Evolutionary conservation across 176 grass and related monocot species (phyloP).

Genomic region (Triticum urartu): DNA sequence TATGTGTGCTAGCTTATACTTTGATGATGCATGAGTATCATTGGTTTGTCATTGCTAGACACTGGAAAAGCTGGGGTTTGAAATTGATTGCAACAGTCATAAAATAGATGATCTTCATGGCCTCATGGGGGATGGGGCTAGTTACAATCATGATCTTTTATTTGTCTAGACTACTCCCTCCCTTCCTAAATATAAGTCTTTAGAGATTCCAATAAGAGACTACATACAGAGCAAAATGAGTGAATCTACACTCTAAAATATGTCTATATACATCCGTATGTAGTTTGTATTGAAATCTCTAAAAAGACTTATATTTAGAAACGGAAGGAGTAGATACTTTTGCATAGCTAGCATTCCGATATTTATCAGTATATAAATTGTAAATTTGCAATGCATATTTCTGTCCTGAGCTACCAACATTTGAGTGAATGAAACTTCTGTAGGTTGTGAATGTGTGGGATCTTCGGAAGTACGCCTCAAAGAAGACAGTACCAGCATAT

Average conservation of each 20-base stretch:
- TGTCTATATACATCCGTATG: no score
- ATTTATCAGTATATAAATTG: neutral
- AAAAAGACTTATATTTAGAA: no score
- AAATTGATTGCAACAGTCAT: neutral
- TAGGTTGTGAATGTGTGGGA: constrained; percentile 90
- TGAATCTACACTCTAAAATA: no score
- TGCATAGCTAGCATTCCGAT: neutral
- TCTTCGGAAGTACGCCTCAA: constrained; percentile 64
- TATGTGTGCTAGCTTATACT: neutral
- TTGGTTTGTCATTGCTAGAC: constrained; percentile 15
- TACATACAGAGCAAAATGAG: no score
- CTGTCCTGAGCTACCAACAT: constrained; percentile 21
- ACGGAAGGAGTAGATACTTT: no score
- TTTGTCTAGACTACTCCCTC: neutral
- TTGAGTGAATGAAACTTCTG: constrained; percentile 22
- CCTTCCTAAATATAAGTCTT: no score
- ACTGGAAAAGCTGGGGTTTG: neutral
- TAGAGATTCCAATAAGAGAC: no score
- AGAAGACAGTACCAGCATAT: constrained; percentile 80
- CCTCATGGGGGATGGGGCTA: neutral
- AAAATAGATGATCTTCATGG: neutral
- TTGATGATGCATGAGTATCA: neutral
- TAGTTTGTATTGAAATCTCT: no score
- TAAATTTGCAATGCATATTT: neutral
- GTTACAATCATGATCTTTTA: neutral